Conservation (phyloP, 140 eudicot species). For the Cichorium intybus region DNA sequence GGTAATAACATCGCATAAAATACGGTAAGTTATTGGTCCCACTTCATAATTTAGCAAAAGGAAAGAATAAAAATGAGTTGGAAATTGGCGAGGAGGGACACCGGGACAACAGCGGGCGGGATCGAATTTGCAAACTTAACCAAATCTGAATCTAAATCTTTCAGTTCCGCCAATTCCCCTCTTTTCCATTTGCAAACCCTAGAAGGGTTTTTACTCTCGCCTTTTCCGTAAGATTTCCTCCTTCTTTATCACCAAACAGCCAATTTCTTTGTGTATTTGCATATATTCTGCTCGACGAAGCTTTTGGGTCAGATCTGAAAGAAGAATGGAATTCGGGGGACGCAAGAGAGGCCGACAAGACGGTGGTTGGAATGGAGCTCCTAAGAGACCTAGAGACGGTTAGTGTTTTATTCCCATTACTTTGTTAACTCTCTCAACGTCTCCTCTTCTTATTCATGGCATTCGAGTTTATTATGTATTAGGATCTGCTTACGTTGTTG, state of each 20-base stretch:
- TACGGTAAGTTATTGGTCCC: no score
- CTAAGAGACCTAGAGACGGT: slow-evolving; percentile 60
- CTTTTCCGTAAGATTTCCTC: not conserved
- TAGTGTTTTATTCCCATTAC: slow-evolving; percentile 10
- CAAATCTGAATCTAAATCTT: slow-evolving; percentile 25
- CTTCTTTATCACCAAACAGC: not conserved
- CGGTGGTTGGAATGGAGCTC: slow-evolving; percentile 48
- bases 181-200: slow-evolving; percentile 32
- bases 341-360: slow-evolving; percentile 62
- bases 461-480: not conserved
- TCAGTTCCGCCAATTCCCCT: slow-evolving; percentile 29
- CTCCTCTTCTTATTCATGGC: not conserved
- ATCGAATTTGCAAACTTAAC: slow-evolving; percentile 7
- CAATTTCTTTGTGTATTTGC: not conserved
- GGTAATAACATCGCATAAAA: no score
- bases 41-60: no score
- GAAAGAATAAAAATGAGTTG: no score
- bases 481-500: slow-evolving; percentile 16
- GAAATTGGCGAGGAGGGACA: not conserved
- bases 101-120: slow-evolving; percentile 34
- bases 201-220: slow-evolving; percentile 27
- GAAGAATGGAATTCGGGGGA: slow-evolving; percentile 58
- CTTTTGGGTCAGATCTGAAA: slow-evolving; percentile 16
- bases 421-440: not conserved
- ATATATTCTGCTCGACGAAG: not conserved